Percentiles rank a stretch among this genome's conserved stretches.
phyloP scores from a whole-genome alignment of 257 asterid genomes.

The Catharanthus roseus region DNA sequence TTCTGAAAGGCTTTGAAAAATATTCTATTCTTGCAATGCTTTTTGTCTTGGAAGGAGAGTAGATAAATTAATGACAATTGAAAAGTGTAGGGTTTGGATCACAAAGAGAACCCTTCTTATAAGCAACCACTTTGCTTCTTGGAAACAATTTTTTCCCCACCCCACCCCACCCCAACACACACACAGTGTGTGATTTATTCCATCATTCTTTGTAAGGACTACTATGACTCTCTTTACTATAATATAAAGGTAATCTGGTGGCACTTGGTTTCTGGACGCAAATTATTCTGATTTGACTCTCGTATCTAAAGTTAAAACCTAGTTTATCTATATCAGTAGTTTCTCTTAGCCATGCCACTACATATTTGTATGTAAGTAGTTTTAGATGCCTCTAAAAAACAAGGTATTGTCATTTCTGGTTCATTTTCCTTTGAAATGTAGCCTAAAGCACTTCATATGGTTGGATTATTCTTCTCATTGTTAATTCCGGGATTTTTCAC shows the following conservation, averaged over 20 bases:
- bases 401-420: background rate
- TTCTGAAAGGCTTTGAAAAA: background rate
- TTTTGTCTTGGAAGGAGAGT: background rate
- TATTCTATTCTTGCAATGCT: background rate
- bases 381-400: background rate
- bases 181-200: background rate
- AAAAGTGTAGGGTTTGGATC: background rate
- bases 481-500: slow-evolving; percentile 10
- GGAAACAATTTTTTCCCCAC: too few species aligned
- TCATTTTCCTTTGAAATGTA: background rate
- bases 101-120: background rate
- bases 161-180: background rate
- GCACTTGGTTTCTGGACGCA: background rate
- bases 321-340: background rate
- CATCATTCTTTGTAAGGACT: background rate
- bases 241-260: background rate
- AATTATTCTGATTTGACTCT: background rate
- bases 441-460: background rate
- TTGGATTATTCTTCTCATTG: background rate
- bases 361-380: background rate
- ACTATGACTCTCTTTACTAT: background rate
- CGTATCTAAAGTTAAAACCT: background rate
- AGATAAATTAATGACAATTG: background rate
- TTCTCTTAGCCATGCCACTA: background rate
- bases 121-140: background rate